Evolutionary conservation across 2,329 filamentous ascomycete species (phyloP).

Genomic region (Sclerotinia glacialis): DNA sequence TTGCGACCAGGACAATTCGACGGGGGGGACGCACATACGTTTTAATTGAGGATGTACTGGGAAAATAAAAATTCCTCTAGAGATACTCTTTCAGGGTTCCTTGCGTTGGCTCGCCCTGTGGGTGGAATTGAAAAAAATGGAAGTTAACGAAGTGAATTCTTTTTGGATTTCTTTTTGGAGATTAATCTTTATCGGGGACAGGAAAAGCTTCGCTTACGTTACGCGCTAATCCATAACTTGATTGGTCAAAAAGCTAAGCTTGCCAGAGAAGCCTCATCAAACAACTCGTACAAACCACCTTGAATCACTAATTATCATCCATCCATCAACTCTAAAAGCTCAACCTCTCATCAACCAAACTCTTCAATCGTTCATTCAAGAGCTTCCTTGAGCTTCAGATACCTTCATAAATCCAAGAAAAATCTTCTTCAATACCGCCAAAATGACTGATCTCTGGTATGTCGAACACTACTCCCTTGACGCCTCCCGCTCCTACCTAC

Average conservation of each 20-base stretch:
- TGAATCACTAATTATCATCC: conserved; percentile 28
- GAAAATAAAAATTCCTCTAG: conserved; percentile 6
- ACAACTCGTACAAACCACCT: conserved; percentile 25
- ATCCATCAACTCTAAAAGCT: conserved; percentile 34
- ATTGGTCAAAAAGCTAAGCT: conserved; percentile 27
- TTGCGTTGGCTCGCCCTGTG: conserved; percentile 60
- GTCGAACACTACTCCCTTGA: conserved; percentile 44
- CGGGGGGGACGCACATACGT: conserved; percentile 5
- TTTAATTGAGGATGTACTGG: conserved; percentile 12
- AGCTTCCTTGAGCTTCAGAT: conserved; percentile 32
- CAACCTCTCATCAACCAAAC: conserved; percentile 32
- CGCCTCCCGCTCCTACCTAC: conserved; percentile 6
- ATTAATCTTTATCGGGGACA: conserved; percentile 14
- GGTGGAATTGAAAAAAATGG: conserved; percentile 24
- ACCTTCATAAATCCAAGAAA: conserved; percentile 22
- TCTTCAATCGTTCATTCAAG: conserved; percentile 29
- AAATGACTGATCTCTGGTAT: conserved; percentile 76
- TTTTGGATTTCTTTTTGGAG: conserved; percentile 10
- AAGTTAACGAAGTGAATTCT: conserved; percentile 19
- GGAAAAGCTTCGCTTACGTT: conserved; percentile 19
- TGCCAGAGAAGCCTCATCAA: conserved; percentile 29
- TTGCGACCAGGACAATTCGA: neutral
- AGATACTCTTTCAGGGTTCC: conserved; percentile 50
- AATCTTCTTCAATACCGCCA: conserved; percentile 44
- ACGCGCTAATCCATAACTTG: conserved; percentile 19